Evolutionary conservation across 2,329 filamentous ascomycete genomes (phyloP).

Genomic region (Colletotrichum agaves): DNA sequence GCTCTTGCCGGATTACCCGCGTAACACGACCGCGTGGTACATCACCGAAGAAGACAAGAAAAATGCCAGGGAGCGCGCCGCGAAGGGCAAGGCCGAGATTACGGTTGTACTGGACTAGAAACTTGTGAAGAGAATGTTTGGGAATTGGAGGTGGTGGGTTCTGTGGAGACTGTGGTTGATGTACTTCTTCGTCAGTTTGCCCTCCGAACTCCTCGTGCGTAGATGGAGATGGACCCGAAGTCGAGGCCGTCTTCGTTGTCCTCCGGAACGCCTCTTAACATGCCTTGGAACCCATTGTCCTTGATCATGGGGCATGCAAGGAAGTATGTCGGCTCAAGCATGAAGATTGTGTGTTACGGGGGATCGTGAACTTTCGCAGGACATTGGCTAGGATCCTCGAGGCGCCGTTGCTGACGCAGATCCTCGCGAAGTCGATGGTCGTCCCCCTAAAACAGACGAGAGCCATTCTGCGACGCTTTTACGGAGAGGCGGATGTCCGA

Average conservation of each 20-base stretch:
- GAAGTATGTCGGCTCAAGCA: conserved; percentile 85
- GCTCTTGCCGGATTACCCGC: conserved; percentile 44
- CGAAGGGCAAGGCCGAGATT: conserved; percentile 42
- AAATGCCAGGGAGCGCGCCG: conserved; percentile 41
- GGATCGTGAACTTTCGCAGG: conserved; percentile 86
- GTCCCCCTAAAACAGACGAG: conserved; percentile 65
- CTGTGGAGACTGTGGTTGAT: conserved; percentile 44
- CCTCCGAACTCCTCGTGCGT: not conserved
- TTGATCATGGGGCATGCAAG: conserved; percentile 83
- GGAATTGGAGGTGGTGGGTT: conserved; percentile 44
- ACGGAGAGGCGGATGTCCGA: conserved; percentile 76
- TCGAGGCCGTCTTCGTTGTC: conserved; percentile 79
- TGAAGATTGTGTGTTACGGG: conserved; percentile 76
- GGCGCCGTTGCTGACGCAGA: conserved; percentile 86
- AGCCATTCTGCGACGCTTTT: conserved; percentile 78
- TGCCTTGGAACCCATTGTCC: conserved; percentile 77
- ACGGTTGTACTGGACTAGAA: conserved; percentile 39
- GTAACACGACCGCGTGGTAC: conserved; percentile 42
- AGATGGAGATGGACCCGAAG: conserved; percentile 52
- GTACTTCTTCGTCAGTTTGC: conserved; percentile 43
- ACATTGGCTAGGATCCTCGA: conserved; percentile 83
- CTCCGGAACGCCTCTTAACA: conserved; percentile 77
- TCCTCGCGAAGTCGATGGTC: conserved; percentile 62
- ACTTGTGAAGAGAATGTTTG: conserved; percentile 42
- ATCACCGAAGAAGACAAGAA: conserved; percentile 41